Base-by-base conservation (phyloP, 2,329 filamentous ascomycete species). In the Pseudogymnoascus sp. region DNA sequence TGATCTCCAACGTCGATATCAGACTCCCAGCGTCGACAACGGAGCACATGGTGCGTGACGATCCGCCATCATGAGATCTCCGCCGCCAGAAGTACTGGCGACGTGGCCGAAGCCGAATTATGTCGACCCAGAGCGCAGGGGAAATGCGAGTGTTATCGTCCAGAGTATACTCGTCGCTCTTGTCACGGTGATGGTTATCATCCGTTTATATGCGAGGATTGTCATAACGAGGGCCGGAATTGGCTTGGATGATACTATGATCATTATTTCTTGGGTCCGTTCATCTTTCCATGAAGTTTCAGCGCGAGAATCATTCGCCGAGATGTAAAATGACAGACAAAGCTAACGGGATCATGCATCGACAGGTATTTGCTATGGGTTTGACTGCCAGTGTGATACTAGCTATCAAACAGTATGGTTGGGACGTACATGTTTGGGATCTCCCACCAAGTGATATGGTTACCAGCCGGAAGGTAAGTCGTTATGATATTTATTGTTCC, bases 101-200 rank as follows among this genome's bases (percentile, higher is more conserved):
- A 70, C 72, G 67, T 82, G 79, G 79, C 80, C 80, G 2, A 69
- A 60, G 33, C 76, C 80, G 7, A 82, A 82, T 66, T 78, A 79
- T 67, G 65, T 75, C 60, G 69, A 82, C 65, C 80, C 80, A 4
- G 71, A 71, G 13, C 77, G 75, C 23, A 75, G 78, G 65, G 78
- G 78, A 10, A 74, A 77, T 67, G 75, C 68, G 35, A 74, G 77
- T 21, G 70, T 80, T 10, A 72, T 80, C 21, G 70, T 78, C 3
- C 75, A 77, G 21, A 67, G 78, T 4, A 64, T 78, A 3, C 71
- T 78, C 33, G 70, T 77, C 17, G 67, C 67, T 2, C 50, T 81
- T 3, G 75, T 77, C 1, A 71, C 77, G 9, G 31, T 77, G 1
- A 69, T 79, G 0, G 77, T 79, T 60, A 62, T 67, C 13, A 72